Conservation (phyloP, 257 asterid species). For the Euphrasia confusa region DNA sequence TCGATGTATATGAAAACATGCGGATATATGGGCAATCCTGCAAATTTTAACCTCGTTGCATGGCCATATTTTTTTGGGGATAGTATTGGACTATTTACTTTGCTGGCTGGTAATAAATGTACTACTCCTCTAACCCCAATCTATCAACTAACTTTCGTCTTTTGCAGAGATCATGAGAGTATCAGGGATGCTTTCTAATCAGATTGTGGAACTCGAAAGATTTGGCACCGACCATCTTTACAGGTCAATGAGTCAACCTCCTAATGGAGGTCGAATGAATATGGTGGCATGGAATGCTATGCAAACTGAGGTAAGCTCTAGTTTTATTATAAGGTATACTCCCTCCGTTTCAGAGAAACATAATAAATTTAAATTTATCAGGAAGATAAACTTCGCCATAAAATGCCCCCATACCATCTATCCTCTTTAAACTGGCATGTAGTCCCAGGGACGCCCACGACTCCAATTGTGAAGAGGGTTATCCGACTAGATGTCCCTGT, state of each 20-base stretch:
- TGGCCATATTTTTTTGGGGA: background rate
- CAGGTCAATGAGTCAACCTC: slow-evolving; percentile 45
- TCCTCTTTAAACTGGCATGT: slow-evolving; percentile 54
- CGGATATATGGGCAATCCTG: no score
- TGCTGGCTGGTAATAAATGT: slow-evolving; percentile 15
- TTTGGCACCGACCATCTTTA: slow-evolving; percentile 47
- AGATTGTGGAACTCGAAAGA: slow-evolving; percentile 46
- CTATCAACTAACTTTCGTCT: background rate
- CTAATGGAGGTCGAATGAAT: slow-evolving; percentile 49
- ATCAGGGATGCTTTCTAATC: slow-evolving; percentile 44
- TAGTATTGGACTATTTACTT: no score
- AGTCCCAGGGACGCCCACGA: slow-evolving; percentile 44
- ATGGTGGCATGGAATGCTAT: slow-evolving; percentile 48
- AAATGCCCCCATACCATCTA: slow-evolving; percentile 49
- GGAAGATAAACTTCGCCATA: slow-evolving; percentile 60
- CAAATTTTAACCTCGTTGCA: no score
- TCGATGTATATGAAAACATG: background rate
- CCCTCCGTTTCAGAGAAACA: no score
- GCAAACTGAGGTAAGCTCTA: slow-evolving; percentile 47
- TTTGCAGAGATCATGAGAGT: slow-evolving; percentile 49
- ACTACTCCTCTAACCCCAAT: background rate
- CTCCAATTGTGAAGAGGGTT: slow-evolving; percentile 62
- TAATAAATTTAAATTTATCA: slow-evolving; percentile 24
- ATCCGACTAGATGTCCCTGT: slow-evolving; percentile 74
- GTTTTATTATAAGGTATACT: background rate